A percentile compares a stretch with the other conserved stretches of the same genome.
These are phyloP conservation scores for Fusarium bactridioides DNA, from an alignment of 2,329 filamentous ascomycete species.

Conservation along the genomic window DNA sequence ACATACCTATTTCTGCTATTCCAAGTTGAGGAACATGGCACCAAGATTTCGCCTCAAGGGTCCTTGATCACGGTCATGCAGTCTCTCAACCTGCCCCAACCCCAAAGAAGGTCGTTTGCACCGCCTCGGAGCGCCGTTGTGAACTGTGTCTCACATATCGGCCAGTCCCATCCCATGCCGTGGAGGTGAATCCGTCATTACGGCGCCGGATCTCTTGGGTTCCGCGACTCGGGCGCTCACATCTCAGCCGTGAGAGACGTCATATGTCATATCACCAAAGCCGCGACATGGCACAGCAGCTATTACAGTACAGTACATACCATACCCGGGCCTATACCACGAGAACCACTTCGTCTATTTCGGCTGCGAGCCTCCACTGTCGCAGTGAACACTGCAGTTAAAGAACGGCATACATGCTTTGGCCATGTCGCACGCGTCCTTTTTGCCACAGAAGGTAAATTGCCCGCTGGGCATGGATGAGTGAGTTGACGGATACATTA, in stretches of 20 bases:
- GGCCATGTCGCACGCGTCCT: slow-evolving; percentile 7
- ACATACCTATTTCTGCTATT: not conserved
- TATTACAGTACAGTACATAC: not conserved
- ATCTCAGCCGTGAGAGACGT: slow-evolving; percentile 20
- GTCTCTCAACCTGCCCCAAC: not conserved
- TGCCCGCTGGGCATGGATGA: slow-evolving; percentile 1
- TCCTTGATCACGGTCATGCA: not conserved
- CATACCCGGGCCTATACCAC: not conserved
- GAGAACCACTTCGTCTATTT: slow-evolving; percentile 7
- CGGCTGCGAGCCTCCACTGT: slow-evolving; percentile 12
- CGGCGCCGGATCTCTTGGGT: slow-evolving; percentile 25
- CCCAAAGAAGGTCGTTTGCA: not conserved
- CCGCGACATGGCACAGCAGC: slow-evolving; percentile 23
- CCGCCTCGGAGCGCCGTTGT: slow-evolving; percentile 3
- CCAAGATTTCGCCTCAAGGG: not conserved
- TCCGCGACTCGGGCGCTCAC: slow-evolving; percentile 23
- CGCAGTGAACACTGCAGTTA: not conserved
- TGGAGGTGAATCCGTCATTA: slow-evolving; percentile 12
- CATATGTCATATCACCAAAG: slow-evolving; percentile 34
- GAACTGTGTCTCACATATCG: slow-evolving; percentile 11
- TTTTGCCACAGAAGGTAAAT: slow-evolving; percentile 24
- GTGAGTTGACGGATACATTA: not conserved
- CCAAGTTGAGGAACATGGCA: not conserved
- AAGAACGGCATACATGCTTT: not conserved
- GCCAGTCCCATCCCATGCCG: slow-evolving; percentile 10